A percentile compares a stretch with the other conserved stretches of the same genome.
These are phyloP conservation scores for Dovyalis caffra DNA, from an alignment of 345 rosid genomes.

Conservation along the genomic window DNA sequence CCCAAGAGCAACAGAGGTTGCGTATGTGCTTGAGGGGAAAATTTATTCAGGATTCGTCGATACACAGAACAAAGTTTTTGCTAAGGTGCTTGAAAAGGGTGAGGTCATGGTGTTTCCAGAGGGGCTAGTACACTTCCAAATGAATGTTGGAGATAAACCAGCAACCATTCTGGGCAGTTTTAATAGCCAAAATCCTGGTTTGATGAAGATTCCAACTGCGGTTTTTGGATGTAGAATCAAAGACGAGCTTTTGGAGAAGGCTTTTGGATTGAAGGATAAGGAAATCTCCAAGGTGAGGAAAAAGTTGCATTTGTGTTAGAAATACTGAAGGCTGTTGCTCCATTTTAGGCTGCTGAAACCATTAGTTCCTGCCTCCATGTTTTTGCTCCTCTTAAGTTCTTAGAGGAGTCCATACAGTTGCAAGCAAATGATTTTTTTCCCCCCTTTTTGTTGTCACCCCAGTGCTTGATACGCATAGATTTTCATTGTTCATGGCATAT, in stretches of 20 bases:
- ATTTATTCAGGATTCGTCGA: conserved; percentile 81
- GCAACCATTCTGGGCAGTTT: conserved; percentile 70
- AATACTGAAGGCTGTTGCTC: background rate
- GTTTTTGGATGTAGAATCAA: conserved; percentile 78
- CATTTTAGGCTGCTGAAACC: too few species aligned
- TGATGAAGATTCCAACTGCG: conserved; percentile 55
- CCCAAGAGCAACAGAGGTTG: conserved; percentile 75
- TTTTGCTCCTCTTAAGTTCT: too few species aligned
- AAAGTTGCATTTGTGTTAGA: conserved; percentile 32
- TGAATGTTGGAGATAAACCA: conserved; percentile 66
- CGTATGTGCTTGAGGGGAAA: conserved; percentile 54
- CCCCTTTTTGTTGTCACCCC: too few species aligned
- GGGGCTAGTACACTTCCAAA: conserved; percentile 78
- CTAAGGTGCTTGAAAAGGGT: conserved; percentile 70
- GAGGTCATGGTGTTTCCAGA: conserved; percentile 88
- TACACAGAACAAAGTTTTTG: conserved; percentile 52
- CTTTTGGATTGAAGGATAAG: conserved; percentile 62
- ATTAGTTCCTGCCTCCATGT: too few species aligned
- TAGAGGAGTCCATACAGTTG: too few species aligned
- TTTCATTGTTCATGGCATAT: too few species aligned
- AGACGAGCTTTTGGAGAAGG: conserved; percentile 62
- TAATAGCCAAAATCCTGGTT: conserved; percentile 74
- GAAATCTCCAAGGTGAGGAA: conserved; percentile 58
- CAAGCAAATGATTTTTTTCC: too few species aligned
- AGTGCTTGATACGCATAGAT: too few species aligned